Evolutionary conservation across 345 rosid species (phyloP), one percentile per base, ranked within the genome.

Genomic region (Eucalyptus erythrocorys): DNA sequence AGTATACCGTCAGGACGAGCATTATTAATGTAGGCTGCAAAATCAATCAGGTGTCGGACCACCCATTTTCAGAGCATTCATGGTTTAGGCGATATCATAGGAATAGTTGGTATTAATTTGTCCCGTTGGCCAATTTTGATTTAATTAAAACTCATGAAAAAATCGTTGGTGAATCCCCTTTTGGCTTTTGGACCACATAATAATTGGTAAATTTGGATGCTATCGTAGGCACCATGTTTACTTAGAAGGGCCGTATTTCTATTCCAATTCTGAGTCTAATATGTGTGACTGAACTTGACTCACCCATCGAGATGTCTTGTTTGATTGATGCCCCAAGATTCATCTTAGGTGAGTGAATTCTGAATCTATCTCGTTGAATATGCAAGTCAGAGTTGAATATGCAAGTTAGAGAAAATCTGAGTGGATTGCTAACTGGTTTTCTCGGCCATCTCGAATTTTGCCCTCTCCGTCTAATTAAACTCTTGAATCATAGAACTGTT

Each of bases 51-150:
- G 17, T 7, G 19, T 64, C 21, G 19, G 21, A 64, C 76, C 21
- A 8, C 37, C 76, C 37, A n/a, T 64, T 64, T 64, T n/a, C 10
- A 34, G 6, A n/a, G 76, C 5, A n/a, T 64, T 10, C 10, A 14
- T 64, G 15, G 68, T 59, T 59, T 59, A 59, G 66, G 15, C 32
- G 0, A 10, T 55, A 9, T 55, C 61, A 55, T 59, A 27, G 68
- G 64, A 59, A 27, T 2, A 59, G 2, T 12, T 1, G 7, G 17
- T 30, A 51, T 19, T 51, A 61, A 30, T 61, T 13, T 12, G 66
- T 59, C 15, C 66, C n/a, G 8, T 59, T 0, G 34, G 68, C 4
- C 0, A 0, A 0, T 61, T 30, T 61, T 0, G 1, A 55, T 55
- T 55, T 55, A 24, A 55, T 13, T 55, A 55, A 24, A 55, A 55